Base-by-base conservation (phyloP, 352 stramenopile genomes). In the Saprolegnia diclina region DNA sequence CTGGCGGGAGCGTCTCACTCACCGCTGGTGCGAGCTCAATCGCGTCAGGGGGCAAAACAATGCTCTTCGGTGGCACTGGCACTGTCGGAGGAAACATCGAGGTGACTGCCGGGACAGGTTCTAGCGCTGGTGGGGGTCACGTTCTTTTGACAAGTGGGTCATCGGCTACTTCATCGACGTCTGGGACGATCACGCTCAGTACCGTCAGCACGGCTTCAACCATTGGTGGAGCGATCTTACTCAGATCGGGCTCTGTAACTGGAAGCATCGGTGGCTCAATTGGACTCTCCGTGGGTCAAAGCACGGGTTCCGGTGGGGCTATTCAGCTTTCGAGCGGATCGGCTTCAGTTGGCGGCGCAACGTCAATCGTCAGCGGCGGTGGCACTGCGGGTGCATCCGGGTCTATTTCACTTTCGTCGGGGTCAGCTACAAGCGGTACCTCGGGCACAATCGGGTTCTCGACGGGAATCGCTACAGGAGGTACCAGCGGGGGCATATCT, bases 401-500 rank as follows among this genome's bases (percentile, higher is more conserved):
- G 4, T 19, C 56, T 4, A 29, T 64, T 26, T 52, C 35, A 14
- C 18, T 64, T 11, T 46, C 56, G 0, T 38, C 10, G 18, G 50
- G 35, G 14, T 13, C 35, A 21, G 56, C 56, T 32, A 37, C 56
- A 5, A 38, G 56, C 35, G 56, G 56, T 6, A 64, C 46, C 35
- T 38, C 56, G 5, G 56, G 56, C 21, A n/a, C 56, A 9, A 48
- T 64, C 18, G 26, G 4, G 4, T 26, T 64, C 18, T 64, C 56
- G 21, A 26, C 35, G n/a, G 62, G 32, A 14, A 69, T 46, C 4
- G 59, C 42, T 18, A 53, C 35, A 50, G 45, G 62, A 14, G 42
- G 45, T 18, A 10, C 19, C 63, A 73, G 75, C 53, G 75, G 75
- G 26, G 32, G 62, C 42, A 42, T 76, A 2, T 63, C 72, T 24